These are phyloP conservation scores for Myxozyma mucilagina DNA, from an alignment of 805 yeast genomes.

Conservation along the genomic window DNA sequence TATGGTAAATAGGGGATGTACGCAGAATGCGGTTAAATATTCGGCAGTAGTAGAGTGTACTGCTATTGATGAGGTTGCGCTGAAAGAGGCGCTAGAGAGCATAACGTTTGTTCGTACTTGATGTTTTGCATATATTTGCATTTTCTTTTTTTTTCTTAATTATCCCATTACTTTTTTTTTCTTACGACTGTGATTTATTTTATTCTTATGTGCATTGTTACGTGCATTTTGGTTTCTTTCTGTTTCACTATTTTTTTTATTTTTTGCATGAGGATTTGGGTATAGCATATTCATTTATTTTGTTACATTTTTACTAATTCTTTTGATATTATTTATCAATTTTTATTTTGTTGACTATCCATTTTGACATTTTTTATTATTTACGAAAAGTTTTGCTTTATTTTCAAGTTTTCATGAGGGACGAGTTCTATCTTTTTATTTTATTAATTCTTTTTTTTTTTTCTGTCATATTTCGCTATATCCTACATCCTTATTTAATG, in stretches of 20 bases:
- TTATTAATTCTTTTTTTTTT: not conserved
- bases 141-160: not conserved
- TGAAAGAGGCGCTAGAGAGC: constrained; percentile 13
- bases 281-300: not conserved
- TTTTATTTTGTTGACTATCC: not conserved
- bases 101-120: not conserved
- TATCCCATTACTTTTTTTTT: not conserved
- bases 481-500: not conserved
- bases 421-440: not conserved
- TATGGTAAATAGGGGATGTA: not conserved
- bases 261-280: not conserved
- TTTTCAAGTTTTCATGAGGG: not conserved
- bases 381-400: not conserved
- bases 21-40: not conserved
- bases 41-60: not conserved
- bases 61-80: not conserved
- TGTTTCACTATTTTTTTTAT: not conserved
- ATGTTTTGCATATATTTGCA: not conserved
- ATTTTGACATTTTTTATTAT: not conserved
- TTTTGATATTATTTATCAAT: not conserved
- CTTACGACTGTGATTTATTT: not conserved
- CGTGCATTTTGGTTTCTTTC: not conserved
- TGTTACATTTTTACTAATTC: not conserved
- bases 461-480: not conserved
- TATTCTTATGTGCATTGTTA: not conserved